These are phyloP conservation scores for Sisymbrium irio DNA, from an alignment of 345 rosid genomes.

Conservation along the genomic window DNA sequence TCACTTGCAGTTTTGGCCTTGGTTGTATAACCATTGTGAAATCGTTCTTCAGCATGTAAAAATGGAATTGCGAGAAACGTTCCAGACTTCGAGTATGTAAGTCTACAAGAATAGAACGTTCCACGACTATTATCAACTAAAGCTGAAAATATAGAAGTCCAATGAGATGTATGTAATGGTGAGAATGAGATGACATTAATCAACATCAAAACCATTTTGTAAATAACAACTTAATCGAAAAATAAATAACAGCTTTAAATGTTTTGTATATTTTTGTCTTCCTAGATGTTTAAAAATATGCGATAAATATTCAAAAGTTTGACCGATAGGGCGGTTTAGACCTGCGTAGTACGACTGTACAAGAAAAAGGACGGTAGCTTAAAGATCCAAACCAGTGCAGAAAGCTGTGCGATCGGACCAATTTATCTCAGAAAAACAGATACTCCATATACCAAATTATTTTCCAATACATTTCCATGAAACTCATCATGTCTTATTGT, in stretches of 20 bases:
- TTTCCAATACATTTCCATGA: neutral
- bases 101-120: neutral
- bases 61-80: neutral
- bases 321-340: slow-evolving; percentile 9
- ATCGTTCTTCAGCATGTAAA: neutral
- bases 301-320: neutral
- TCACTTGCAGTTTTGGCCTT: neutral
- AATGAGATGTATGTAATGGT: neutral
- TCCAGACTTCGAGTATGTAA: no score
- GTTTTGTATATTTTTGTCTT: neutral
- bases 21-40: neutral
- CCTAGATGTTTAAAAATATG: neutral
- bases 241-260: no score
- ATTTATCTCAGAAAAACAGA: neutral
- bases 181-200: neutral
- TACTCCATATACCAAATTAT: neutral
- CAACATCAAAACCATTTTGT: neutral
- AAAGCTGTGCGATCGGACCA: slow-evolving; percentile 8
- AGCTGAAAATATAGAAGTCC: neutral
- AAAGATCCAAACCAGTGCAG: slow-evolving; percentile 1
- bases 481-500: no score
- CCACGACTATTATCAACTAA: no score
- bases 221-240: neutral
- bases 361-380: neutral
- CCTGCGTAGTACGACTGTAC: slow-evolving; percentile 17